A percentile compares a stretch with the other conserved stretches of the same genome.
Evolutionary conservation across 2,329 filamentous ascomycete genomes (phyloP).

Genomic region (Penicillium capsulatum): DNA sequence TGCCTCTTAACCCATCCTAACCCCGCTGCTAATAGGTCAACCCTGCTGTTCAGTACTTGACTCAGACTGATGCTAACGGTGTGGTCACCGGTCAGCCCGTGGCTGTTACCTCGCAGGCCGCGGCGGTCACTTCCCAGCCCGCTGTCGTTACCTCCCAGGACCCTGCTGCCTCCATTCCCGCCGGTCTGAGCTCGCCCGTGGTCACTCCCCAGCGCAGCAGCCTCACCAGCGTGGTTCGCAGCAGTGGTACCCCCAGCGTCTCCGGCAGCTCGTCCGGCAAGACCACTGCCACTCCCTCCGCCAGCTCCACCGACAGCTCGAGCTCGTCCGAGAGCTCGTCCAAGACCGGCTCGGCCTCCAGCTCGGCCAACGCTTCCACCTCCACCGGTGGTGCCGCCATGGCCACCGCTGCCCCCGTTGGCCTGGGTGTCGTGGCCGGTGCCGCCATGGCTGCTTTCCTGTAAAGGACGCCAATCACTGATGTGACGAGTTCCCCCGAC

Average conservation of each 20-base stretch:
- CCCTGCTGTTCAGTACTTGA: conserved; percentile 43
- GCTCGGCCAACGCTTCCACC: conserved; percentile 14
- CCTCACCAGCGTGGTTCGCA: conserved; percentile 14
- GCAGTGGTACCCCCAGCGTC: conserved; percentile 22
- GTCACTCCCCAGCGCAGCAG: conserved; percentile 26
- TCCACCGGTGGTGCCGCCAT: conserved; percentile 33
- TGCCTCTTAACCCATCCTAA: conserved; percentile 1
- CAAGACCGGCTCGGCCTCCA: conserved; percentile 1
- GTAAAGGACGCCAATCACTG: conserved; percentile 24
- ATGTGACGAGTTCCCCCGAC: no score
- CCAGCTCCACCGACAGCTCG: conserved; percentile 12
- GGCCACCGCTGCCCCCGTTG: conserved; percentile 35
- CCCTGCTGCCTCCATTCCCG: conserved; percentile 41
- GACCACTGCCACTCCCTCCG: conserved; percentile 3
- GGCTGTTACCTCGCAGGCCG: conserved; percentile 27
- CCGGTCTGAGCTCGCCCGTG: conserved; percentile 32
- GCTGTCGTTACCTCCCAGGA: conserved; percentile 31
- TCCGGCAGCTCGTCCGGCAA: conserved; percentile 15
- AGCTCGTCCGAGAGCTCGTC: conserved; percentile 9
- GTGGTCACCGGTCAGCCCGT: conserved; percentile 42
- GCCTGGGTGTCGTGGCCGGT: conserved; percentile 41
- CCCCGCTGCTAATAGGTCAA: conserved; percentile 35
- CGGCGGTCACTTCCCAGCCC: conserved; percentile 29
- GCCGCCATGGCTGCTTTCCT: conserved; percentile 42
- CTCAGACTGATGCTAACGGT: conserved; percentile 47